Conservation (phyloP, 192 early-diverging fungal genomes). For the Lunasporangiospora selenospora region DNA sequence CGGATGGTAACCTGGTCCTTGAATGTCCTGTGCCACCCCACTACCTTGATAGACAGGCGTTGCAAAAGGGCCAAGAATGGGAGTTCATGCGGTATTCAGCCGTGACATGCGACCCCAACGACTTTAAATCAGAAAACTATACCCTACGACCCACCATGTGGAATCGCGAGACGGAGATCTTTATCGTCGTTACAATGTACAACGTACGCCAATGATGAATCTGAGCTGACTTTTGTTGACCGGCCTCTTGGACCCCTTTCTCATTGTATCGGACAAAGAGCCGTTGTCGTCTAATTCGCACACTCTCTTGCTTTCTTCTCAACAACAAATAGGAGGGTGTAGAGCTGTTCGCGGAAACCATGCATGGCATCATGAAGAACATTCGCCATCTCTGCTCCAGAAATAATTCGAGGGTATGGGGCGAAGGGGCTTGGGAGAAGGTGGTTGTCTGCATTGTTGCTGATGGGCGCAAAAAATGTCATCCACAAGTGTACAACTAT, state of each 20-base stretch:
- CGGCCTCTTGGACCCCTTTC: too few relatives aligned
- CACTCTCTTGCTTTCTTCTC: too few relatives aligned
- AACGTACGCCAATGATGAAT: conserved; percentile 39
- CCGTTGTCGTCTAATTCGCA: too few relatives aligned
- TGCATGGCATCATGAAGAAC: conserved; percentile 80
- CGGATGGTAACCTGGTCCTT: conserved; percentile 73
- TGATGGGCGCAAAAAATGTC: conserved; percentile 76
- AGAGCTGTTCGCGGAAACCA: conserved; percentile 75
- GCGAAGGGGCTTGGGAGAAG: conserved; percentile 75
- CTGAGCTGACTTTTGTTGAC: not conserved
- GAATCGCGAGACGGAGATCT: conserved; percentile 72
- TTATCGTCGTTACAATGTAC: conserved; percentile 86
- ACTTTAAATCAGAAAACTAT: conserved; percentile 65
- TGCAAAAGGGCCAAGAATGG: conserved; percentile 66
- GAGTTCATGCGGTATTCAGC: conserved; percentile 80
- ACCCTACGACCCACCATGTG: conserved; percentile 70
- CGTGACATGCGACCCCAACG: conserved; percentile 69
- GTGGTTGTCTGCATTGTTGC: conserved; percentile 80
- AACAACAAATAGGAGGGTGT: conserved; percentile 82
- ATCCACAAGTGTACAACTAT: conserved; percentile 65
- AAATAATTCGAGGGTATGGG: conserved; percentile 58
- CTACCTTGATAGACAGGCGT: conserved; percentile 52
- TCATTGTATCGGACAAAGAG: too few relatives aligned
- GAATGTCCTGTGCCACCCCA: conserved; percentile 71
- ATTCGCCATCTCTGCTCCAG: conserved; percentile 75